Percentiles rank a stretch among this genome's conserved stretches.
phyloP scores from a whole-genome alignment of 257 asterid genomes.

The Plantago ovata region DNA sequence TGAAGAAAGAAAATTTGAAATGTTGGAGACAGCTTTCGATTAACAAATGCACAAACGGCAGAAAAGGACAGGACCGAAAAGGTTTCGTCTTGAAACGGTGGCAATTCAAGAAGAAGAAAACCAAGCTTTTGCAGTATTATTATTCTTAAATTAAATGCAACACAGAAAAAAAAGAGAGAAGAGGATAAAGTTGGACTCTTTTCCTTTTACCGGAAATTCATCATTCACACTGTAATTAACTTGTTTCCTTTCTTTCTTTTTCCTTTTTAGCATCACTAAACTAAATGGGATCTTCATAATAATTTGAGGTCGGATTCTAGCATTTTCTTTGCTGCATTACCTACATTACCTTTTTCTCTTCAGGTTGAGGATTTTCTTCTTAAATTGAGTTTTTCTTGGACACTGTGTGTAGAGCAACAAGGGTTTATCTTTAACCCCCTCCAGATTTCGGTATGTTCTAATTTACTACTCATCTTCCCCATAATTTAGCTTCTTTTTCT shows the following conservation, averaged over 20 bases:
- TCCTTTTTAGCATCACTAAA: neutral
- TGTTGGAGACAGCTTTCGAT: neutral
- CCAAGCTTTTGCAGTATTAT: neutral
- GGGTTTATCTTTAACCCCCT: too few species aligned
- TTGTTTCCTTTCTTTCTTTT: too few species aligned
- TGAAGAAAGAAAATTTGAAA: too few species aligned
- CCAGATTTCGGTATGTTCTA: too few species aligned
- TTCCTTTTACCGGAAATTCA: too few species aligned
- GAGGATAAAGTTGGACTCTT: neutral
- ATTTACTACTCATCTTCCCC: too few species aligned
- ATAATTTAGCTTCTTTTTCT: neutral
- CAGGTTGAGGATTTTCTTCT: slow-evolving; percentile 15
- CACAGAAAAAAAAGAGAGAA: neutral
- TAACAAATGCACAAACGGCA: neutral
- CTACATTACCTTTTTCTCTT: neutral
- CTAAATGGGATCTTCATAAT: neutral
- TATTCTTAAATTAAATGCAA: neutral
- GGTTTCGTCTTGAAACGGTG: too few species aligned
- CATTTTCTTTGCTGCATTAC: neutral
- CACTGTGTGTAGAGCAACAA: too few species aligned
- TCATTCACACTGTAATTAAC: neutral
- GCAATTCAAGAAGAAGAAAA: neutral
- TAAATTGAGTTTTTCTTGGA: neutral
- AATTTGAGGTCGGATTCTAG: neutral
- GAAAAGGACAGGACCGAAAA: neutral